phyloP scores from a whole-genome alignment of 345 rosid genomes.

The Mercurialis annua region DNA sequence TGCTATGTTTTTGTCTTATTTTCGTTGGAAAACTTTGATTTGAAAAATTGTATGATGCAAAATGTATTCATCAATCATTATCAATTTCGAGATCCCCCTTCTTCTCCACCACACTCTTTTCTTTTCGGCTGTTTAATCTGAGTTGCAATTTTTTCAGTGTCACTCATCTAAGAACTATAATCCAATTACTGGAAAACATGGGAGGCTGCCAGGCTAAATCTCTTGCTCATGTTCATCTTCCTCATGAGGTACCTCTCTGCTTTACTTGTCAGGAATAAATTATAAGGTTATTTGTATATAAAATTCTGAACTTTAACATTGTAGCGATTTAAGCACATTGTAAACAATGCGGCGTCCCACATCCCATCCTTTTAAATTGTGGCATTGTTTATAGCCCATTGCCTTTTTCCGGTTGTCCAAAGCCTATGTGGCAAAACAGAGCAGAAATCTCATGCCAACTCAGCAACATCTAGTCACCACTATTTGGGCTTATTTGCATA shows the following conservation, averaged over 20 bases:
- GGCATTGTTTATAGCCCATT: no score
- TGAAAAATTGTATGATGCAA: neutral
- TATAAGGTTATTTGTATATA: no score
- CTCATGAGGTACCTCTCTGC: slow-evolving; percentile 19
- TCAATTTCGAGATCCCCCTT: neutral
- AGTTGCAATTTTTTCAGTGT: slow-evolving; percentile 37
- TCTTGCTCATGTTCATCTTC: slow-evolving; percentile 32
- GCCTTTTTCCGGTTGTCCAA: no score
- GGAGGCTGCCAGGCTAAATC: slow-evolving; percentile 54
- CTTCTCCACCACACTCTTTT: neutral
- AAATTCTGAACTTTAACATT: no score
- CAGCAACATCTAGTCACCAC: no score
- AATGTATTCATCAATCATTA: neutral
- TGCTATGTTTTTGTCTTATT: neutral
- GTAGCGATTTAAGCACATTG: no score
- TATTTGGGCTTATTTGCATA: no score
- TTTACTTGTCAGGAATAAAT: slow-evolving; percentile 2
- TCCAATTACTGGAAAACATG: slow-evolving; percentile 59
- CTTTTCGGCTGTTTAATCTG: slow-evolving; percentile 7
- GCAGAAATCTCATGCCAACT: no score
- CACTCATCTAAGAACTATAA: slow-evolving; percentile 55
- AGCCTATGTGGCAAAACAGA: no score
- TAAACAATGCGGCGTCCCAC: no score
- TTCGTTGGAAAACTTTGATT: no score
- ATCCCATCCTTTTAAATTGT: no score